Conservation (phyloP, 208 protist species). For the Trypanosoma mega region DNA sequence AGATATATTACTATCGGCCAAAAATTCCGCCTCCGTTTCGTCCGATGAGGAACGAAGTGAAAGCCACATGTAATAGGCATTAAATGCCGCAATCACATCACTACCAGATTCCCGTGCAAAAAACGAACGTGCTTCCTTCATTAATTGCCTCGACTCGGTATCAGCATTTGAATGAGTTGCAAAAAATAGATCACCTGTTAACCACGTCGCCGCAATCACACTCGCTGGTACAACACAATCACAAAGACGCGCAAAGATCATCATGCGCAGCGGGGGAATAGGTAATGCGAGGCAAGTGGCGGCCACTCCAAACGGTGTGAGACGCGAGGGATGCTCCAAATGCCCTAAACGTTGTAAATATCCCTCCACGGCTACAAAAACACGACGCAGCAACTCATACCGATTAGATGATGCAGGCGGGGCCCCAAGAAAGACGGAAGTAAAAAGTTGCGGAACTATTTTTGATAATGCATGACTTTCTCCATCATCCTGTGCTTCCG, state of each 20-base stretch:
- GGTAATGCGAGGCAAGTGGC: slow-evolving; percentile 47
- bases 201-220: slow-evolving; percentile 62
- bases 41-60: slow-evolving; percentile 24
- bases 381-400: slow-evolving; percentile 62
- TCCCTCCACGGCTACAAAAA: slow-evolving; percentile 50
- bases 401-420: slow-evolving; percentile 48
- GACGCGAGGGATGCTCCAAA: slow-evolving; percentile 24
- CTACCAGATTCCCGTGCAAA: slow-evolving; percentile 69
- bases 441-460: slow-evolving; percentile 29
- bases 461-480: slow-evolving; percentile 10
- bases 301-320: slow-evolving; percentile 55
- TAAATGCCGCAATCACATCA: slow-evolving; percentile 61
- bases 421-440: slow-evolving; percentile 46
- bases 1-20: slow-evolving; percentile 56
- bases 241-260: slow-evolving; percentile 42
- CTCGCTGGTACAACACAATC: slow-evolving; percentile 53
- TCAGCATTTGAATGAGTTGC: slow-evolving; percentile 19
- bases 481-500: neutral
- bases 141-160: slow-evolving; percentile 36
- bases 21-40: slow-evolving; percentile 35
- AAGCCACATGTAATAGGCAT: slow-evolving; percentile 86
- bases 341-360: slow-evolving; percentile 55
- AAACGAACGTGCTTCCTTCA: slow-evolving; percentile 66
- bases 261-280: slow-evolving; percentile 42
- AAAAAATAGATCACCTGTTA: slow-evolving; percentile 54